phyloP scores from a whole-genome alignment of 106 monocot species.

The Gastrodia elata region DNA sequence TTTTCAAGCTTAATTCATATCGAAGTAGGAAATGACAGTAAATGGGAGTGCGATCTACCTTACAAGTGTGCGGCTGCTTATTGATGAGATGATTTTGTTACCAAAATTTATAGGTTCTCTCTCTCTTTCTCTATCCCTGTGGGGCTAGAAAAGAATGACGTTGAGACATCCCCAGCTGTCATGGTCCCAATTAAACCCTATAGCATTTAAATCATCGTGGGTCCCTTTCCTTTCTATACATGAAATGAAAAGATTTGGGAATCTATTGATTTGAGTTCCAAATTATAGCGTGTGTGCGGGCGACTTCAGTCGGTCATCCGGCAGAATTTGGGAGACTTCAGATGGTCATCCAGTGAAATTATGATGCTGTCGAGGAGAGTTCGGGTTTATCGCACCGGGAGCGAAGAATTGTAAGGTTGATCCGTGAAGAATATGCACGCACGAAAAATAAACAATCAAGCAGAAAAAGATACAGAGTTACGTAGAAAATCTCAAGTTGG shows the following conservation, averaged over 20 bases:
- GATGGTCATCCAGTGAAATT: too few species aligned
- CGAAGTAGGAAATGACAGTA: background rate
- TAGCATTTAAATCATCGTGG: background rate
- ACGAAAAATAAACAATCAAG: too few species aligned
- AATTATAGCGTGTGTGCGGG: too few species aligned
- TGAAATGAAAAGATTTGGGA: background rate
- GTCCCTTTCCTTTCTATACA: background rate
- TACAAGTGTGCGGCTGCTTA: background rate
- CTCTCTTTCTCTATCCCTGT: background rate
- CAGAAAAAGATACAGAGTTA: too few species aligned
- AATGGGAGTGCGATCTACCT: background rate
- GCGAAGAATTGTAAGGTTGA: too few species aligned
- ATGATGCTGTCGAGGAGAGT: too few species aligned
- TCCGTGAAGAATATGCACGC: too few species aligned
- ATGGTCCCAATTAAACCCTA: conserved; percentile 1
- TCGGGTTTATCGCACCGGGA: too few species aligned
- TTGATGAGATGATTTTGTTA: background rate
- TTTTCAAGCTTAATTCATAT: background rate
- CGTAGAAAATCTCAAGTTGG: too few species aligned
- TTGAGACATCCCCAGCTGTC: background rate
- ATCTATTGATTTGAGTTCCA: too few species aligned
- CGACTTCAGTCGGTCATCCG: background rate
- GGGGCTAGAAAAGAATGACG: background rate
- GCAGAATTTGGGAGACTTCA: too few species aligned
- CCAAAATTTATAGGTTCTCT: background rate